Evolutionary conservation across 495 filamentous ascomycete species (phyloP).

Genomic region (Penicillium pancosmium): DNA sequence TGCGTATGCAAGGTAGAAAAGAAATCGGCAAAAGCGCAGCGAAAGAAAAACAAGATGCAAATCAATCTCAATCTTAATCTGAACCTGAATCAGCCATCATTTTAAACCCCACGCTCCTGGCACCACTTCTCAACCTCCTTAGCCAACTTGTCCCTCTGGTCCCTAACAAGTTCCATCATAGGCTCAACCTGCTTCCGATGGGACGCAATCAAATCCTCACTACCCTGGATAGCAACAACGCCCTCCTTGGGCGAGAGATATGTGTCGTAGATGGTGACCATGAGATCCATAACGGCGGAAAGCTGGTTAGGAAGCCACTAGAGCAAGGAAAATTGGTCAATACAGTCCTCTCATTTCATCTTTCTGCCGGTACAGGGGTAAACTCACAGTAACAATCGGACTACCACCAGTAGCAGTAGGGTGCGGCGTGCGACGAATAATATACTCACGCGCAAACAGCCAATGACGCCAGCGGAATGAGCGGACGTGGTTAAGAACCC

Average conservation of each 20-base stretch:
- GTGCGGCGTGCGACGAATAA: conserved; percentile 78
- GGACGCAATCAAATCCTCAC: conserved; percentile 34
- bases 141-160: conserved; percentile 68
- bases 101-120: conserved; percentile 61
- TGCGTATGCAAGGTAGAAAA: background rate
- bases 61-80: too few relatives aligned
- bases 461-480: conserved; percentile 94
- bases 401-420: conserved; percentile 89
- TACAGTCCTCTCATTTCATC: background rate
- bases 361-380: background rate
- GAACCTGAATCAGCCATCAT: background rate
- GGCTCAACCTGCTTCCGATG: conserved; percentile 51
- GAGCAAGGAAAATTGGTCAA: background rate
- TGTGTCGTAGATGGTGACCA: conserved; percentile 62
- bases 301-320: conserved; percentile 87
- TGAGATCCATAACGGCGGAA: conserved; percentile 73
- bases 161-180: conserved; percentile 71
- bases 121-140: conserved; percentile 85
- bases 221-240: conserved; percentile 22
- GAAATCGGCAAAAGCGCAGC: background rate
- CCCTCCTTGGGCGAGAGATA: conserved; percentile 49
- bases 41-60: background rate
- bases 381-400: conserved; percentile 77
- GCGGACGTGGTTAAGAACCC: conserved; percentile 77
- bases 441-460: conserved; percentile 94